phyloP scores from a whole-genome alignment of 768 basidiomycete genomes.

The Coprinopsis cinerea region DNA sequence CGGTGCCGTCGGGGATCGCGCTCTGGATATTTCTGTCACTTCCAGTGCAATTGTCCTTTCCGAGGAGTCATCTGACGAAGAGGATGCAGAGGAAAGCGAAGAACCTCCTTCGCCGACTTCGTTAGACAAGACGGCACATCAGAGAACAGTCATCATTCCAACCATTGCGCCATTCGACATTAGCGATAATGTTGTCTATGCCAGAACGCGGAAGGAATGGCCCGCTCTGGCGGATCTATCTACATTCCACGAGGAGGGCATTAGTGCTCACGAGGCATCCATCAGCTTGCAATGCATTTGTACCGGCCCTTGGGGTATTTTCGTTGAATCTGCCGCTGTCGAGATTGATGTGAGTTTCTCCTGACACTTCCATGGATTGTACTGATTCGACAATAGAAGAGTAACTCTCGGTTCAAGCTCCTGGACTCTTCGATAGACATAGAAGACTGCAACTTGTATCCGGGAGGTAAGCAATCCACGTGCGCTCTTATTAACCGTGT shows the following conservation, averaged over 20 bases:
- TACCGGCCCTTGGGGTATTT: conserved; percentile 49
- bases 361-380: background rate
- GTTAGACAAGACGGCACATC: conserved; percentile 47
- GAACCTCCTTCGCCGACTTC: conserved; percentile 19
- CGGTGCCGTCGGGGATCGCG: conserved; percentile 63
- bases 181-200: conserved; percentile 50
- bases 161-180: conserved; percentile 57
- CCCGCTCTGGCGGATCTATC: conserved; percentile 47
- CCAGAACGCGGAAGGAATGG: conserved; percentile 33
- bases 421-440: conserved; percentile 47
- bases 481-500: background rate
- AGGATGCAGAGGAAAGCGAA: conserved; percentile 20
- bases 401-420: conserved; percentile 35
- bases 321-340: conserved; percentile 44
- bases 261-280: conserved; percentile 55
- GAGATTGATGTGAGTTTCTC: conserved; percentile 36
- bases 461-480: conserved; percentile 38
- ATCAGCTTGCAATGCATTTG: conserved; percentile 48
- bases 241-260: conserved; percentile 46
- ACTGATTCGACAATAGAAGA: conserved; percentile 28
- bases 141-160: conserved; percentile 63
- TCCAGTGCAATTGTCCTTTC: conserved; percentile 34
- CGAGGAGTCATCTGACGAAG: conserved; percentile 14
- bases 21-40: conserved; percentile 77
- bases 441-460: conserved; percentile 36